Percentiles rank a stretch among this genome's conserved stretches.
Conservation (phyloP, 345 rosid species). For the Citrus reticulata region DNA sequence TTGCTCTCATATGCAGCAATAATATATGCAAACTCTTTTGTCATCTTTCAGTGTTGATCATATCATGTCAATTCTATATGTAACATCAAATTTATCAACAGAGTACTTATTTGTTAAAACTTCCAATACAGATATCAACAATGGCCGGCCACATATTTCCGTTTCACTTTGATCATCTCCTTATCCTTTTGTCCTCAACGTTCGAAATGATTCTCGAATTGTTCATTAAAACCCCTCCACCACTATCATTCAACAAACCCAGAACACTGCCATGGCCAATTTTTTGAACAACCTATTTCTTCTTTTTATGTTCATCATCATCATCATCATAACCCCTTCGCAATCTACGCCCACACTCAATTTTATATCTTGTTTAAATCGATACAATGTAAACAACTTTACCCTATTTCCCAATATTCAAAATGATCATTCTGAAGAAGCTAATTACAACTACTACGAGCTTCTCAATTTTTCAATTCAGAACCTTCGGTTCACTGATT, state of each 20-base stretch:
- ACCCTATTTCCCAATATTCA: slow-evolving; percentile 28
- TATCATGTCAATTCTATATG: background rate
- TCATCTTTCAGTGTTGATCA: background rate
- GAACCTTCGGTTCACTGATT: slow-evolving; percentile 39
- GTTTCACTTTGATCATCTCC: background rate
- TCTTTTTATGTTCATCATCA: background rate
- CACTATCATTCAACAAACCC: background rate
- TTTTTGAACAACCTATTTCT: background rate
- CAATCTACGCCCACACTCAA: slow-evolving; percentile 7
- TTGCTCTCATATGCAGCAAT: background rate
- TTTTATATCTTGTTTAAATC: slow-evolving; percentile 36
- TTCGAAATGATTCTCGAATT: slow-evolving; percentile 21
- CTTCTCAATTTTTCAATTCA: slow-evolving; percentile 45
- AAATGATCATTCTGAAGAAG: slow-evolving; percentile 2
- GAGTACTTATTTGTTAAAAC: background rate
- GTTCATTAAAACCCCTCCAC: slow-evolving; percentile 9
- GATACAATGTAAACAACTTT: slow-evolving; percentile 36
- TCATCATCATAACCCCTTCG: background rate
- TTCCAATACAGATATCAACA: background rate
- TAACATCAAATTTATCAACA: background rate
- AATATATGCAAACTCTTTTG: background rate
- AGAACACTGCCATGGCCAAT: background rate
- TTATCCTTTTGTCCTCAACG: slow-evolving; percentile 28
- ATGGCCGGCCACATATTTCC: slow-evolving; percentile 34
- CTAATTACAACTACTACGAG: slow-evolving; percentile 22